Evolutionary conservation across 805 yeast genomes (phyloP).

Genomic region (Candida ortonii): DNA sequence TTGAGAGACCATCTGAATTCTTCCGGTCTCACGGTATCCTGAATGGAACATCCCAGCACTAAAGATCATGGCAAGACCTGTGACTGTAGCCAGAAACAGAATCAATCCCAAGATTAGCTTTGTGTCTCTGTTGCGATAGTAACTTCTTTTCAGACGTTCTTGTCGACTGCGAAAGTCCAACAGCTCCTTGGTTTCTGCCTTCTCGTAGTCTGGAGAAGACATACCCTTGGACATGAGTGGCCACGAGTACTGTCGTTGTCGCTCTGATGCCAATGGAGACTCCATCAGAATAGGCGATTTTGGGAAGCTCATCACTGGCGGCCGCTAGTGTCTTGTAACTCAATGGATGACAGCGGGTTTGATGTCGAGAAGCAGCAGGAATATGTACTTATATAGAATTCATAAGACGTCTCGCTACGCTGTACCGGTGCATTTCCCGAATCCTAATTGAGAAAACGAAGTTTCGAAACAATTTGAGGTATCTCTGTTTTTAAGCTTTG

Average conservation of each 20-base stretch:
- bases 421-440: too few relatives aligned
- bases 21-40: not conserved
- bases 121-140: conserved; percentile 5
- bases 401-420: too few relatives aligned
- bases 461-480: too few relatives aligned
- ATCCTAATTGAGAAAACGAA: too few relatives aligned
- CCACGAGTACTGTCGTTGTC: conserved; percentile 15
- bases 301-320: conserved; percentile 10
- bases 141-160: conserved; percentile 2
- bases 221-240: conserved; percentile 13
- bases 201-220: not conserved
- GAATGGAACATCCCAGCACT: conserved; percentile 8
- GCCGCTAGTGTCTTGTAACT: too few relatives aligned
- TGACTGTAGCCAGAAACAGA: conserved; percentile 6
- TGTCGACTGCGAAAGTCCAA: conserved; percentile 1
- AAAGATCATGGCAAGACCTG: conserved; percentile 8
- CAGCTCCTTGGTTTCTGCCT: conserved; percentile 1
- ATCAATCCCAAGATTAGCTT: conserved; percentile 6
- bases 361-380: too few relatives aligned
- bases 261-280: conserved; percentile 14
- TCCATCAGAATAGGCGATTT: conserved; percentile 11
- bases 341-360: too few relatives aligned
- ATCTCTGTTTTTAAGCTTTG: too few relatives aligned
- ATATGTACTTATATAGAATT: too few relatives aligned
- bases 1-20: conserved; percentile 1